phyloP scores from a whole-genome alignment of 2,329 filamentous ascomycete species.

The Fusarium tuaranense region DNA sequence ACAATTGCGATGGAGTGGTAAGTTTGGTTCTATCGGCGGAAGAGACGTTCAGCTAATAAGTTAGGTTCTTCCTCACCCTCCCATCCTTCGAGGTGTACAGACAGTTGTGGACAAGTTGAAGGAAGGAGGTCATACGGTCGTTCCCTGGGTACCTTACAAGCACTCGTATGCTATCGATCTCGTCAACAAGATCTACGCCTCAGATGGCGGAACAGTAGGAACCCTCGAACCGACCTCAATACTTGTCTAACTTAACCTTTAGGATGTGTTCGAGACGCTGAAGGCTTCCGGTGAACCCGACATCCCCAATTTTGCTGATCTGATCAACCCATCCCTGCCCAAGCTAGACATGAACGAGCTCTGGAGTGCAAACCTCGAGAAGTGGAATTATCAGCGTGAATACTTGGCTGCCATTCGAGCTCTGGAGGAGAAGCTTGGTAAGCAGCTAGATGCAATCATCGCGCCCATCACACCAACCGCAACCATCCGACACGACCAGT shows the following conservation, averaged over 20 bases:
- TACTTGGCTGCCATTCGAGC: slow-evolving; percentile 44
- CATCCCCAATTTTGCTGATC: slow-evolving; percentile 48
- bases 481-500: slow-evolving; percentile 52
- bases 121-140: slow-evolving; percentile 44
- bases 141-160: slow-evolving; percentile 48
- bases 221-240: too few species aligned
- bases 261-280: slow-evolving; percentile 46
- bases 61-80: slow-evolving; percentile 52
- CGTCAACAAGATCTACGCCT: slow-evolving; percentile 41
- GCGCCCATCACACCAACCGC: slow-evolving; percentile 55
- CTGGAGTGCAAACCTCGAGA: slow-evolving; percentile 46
- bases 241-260: neutral
- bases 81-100: slow-evolving; percentile 48
- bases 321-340: slow-evolving; percentile 29
- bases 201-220: slow-evolving; percentile 47
- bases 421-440: slow-evolving; percentile 30
- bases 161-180: slow-evolving; percentile 44
- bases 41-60: slow-evolving; percentile 10
- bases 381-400: slow-evolving; percentile 49
- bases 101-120: slow-evolving; percentile 42
- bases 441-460: slow-evolving; percentile 53
- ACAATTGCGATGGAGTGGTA: slow-evolving; percentile 38
- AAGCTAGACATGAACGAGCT: slow-evolving; percentile 44
- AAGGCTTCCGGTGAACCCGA: slow-evolving; percentile 51
- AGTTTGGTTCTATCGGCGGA: neutral